Base-by-base conservation (phyloP, 202 grass and related monocot genomes). In the Panicum virgatum region DNA sequence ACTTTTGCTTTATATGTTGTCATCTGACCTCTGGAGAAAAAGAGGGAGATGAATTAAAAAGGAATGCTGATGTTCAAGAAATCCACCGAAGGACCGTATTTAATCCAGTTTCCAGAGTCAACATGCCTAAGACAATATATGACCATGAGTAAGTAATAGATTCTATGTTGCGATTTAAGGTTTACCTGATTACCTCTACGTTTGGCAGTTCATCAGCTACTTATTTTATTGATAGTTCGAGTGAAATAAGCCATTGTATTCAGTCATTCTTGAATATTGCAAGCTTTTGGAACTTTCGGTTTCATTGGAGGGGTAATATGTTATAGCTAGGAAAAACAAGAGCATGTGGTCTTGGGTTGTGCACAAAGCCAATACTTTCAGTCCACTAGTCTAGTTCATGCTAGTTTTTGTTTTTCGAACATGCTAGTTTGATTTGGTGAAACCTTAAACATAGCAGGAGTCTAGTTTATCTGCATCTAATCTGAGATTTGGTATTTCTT, bases 1-100 rank as follows among this genome's bases (percentile, higher is more conserved):
- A 75, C 48, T 93, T 98, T 87, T 98, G 92, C 84, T 95, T 98
- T 78, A 91, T 98, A 86, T 98, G 96, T 88, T 90, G 90, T 57
- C 96, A 98, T 79, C 89, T 98, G 58, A 93, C 90, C 32, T 93
- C 92, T 53, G 92, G 92, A 91, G 90, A 91, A 81, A 98, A 91
- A 77, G 88, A 91, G 25, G 90, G 90, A 78, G 96, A 98, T 76
- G 88, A 90, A 69, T 84, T 85, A 25, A 90, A 94, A 86, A 89
- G 96, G 71, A 98, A 98, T 77, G 77, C 89, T 78, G 96, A 98
- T 90, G 92, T 98, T 56, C 90, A 87, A 80, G 96, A 98, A 86
- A 96, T 98, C 83, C 92, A 90, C 73, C 82, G 86, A 76, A 93
- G 92, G 71, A 93, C 96, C 44, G 59, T 88, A 75, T 98, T 98